Evolutionary conservation across 768 basidiomycete genomes (phyloP).

Genomic region (Russula ochroleuca): DNA sequence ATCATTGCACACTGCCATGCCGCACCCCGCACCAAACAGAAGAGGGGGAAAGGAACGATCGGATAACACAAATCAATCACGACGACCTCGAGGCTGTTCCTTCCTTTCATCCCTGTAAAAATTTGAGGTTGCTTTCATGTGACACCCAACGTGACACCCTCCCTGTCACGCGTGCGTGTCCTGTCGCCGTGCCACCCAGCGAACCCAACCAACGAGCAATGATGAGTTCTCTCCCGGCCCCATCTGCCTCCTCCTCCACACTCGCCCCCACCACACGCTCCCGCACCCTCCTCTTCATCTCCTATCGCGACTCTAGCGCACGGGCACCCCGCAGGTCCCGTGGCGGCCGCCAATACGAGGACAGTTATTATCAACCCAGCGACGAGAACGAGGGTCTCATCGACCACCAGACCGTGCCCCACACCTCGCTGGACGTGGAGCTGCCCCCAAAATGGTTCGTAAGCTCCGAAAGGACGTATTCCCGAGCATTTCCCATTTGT

Average conservation of each 20-base stretch:
- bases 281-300: slow-evolving; percentile 88
- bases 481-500: slow-evolving; percentile 29
- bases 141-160: neutral
- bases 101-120: neutral
- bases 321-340: slow-evolving; percentile 41
- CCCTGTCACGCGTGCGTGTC: neutral
- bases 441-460: slow-evolving; percentile 85
- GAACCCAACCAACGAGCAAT: too few relatives aligned
- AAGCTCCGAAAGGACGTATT: slow-evolving; percentile 13
- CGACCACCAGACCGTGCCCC: slow-evolving; percentile 38
- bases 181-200: neutral
- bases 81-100: slow-evolving; percentile 2
- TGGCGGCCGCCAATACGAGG: slow-evolving; percentile 42
- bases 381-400: slow-evolving; percentile 71
- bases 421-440: slow-evolving; percentile 51
- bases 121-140: neutral
- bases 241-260: slow-evolving; percentile 36
- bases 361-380: slow-evolving; percentile 45
- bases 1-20: neutral
- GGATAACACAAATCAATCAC: slow-evolving; percentile 16
- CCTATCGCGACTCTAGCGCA: slow-evolving; percentile 77
- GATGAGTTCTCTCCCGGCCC: slow-evolving; percentile 31
- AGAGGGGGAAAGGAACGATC: slow-evolving; percentile 21
- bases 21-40: neutral
- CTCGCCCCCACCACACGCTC: slow-evolving; percentile 62